phyloP scores from a whole-genome alignment of 2,329 filamentous ascomycete species.

The Apiospora sp. region DNA sequence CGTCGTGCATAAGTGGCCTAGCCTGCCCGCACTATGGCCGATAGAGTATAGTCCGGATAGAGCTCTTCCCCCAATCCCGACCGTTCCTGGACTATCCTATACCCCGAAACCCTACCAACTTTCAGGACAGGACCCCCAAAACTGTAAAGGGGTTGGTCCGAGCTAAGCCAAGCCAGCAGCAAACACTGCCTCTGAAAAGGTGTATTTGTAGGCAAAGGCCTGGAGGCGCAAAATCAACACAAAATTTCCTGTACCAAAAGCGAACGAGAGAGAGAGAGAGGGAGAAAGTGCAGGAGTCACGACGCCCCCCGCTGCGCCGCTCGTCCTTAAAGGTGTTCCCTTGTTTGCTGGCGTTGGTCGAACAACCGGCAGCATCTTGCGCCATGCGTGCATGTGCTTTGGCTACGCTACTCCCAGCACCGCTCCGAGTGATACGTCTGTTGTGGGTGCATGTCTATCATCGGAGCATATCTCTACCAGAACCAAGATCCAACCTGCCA shows the following conservation, averaged over 20 bases:
- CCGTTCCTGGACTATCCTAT: conserved; percentile 11
- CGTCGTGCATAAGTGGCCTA: not conserved
- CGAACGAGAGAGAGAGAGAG: not conserved
- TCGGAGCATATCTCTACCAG: not conserved
- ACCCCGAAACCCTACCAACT: not conserved
- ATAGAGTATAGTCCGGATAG: not conserved
- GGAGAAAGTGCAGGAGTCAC: not conserved
- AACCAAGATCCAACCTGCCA: conserved; percentile 11
- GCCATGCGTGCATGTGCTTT: conserved; percentile 13
- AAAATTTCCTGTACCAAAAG: not conserved
- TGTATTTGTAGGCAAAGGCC: not conserved
- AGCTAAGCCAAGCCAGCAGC: conserved; percentile 8
- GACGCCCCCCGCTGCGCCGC: not conserved
- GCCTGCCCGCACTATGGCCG: not conserved
- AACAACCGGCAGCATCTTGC: conserved; percentile 6
- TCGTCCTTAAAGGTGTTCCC: not conserved
- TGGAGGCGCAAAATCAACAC: not conserved
- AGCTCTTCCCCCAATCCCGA: conserved; percentile 1
- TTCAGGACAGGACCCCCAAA: not conserved
- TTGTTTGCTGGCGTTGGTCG: not conserved
- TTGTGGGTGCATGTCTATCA: not conserved
- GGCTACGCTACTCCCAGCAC: conserved; percentile 6
- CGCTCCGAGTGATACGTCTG: conserved; percentile 4
- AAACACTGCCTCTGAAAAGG: not conserved
- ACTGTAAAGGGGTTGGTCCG: not conserved